Evolutionary conservation across 2,329 filamentous ascomycete genomes (phyloP), one percentile per base, ranked within the genome.

Genomic region (Exserohilum turcica): DNA sequence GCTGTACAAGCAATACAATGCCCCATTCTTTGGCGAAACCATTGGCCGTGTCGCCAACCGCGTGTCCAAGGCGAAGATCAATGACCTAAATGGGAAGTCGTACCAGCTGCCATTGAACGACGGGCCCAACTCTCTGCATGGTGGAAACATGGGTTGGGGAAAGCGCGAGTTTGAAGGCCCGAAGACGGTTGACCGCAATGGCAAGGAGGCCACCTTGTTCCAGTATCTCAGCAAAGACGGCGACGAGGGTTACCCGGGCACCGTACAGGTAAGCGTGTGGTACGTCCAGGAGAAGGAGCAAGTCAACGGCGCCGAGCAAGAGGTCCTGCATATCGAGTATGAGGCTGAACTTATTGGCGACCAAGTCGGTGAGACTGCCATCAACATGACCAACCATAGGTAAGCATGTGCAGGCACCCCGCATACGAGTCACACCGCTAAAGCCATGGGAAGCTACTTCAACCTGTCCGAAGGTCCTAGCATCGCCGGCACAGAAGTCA

Each of bases 341-440:
- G 90, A 96, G 79, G 92, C 89, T 16, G 86, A 91, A 74, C 81
- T 97, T 40, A 82, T 91, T 3, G 87, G 73, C 12, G 87, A 85
- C 54, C 82, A 89, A 43, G 88, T 87, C 10, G 86, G 92, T n/a
- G 93, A 97, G 81, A 97, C 93, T 0, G 87, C 87, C 36, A 84
- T 97, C 73, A 95, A 92, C 77, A 84, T 97, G 77, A 97, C 94
- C 43, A 99, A 97, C 78, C 93, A 99, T 79, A 95, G 91, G 89
- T 91, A 76, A 63, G 24, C 16, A n/a, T 13, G 12, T 7, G 15
- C 7, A n/a, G 24, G 32, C 21, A 28, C 2, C 29, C 18, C 29
- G 44, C 10, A 21, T 19, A 36, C 24, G 6, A 15, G 18, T 15
- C 43, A 16, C 12, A 19, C 3, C 46, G 31, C 46, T 48, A 9